Conservation (phyloP, 2,329 filamentous ascomycete genomes). For the Paraphoma chrysanthemicola region DNA sequence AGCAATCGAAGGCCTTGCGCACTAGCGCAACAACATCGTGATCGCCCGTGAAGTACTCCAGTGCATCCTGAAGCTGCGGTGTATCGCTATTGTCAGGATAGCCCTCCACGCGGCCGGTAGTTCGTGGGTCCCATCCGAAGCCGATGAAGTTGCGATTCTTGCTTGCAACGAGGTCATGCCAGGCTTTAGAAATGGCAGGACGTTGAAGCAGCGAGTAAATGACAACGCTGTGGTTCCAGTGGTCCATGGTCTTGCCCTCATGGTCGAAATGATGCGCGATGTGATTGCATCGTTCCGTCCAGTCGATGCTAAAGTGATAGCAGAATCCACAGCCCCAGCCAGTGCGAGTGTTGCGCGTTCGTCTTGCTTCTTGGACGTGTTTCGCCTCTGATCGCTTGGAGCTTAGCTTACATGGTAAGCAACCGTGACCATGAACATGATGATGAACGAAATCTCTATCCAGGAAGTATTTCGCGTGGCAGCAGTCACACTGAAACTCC, state of each 20-base stretch:
- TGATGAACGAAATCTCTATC: slow-evolving; percentile 71
- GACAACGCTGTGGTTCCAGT: slow-evolving; percentile 71
- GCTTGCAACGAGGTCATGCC: slow-evolving; percentile 48
- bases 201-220: slow-evolving; percentile 71
- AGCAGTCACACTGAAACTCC: slow-evolving; percentile 69
- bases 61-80: slow-evolving; percentile 35
- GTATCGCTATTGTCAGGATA: slow-evolving; percentile 29
- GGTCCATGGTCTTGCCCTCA: slow-evolving; percentile 59
- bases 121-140: slow-evolving; percentile 32
- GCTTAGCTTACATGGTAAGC: slow-evolving; percentile 54
- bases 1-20: slow-evolving; percentile 26
- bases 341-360: slow-evolving; percentile 50
- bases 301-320: slow-evolving; percentile 65
- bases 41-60: slow-evolving; percentile 31
- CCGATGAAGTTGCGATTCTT: slow-evolving; percentile 15
- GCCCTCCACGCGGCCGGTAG: slow-evolving; percentile 38
- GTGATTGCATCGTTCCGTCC: slow-evolving; percentile 70
- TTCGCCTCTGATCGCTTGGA: slow-evolving; percentile 59
- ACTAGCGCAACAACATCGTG: slow-evolving; percentile 28
- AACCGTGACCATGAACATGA: slow-evolving; percentile 67
- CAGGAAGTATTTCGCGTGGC: slow-evolving; percentile 69
- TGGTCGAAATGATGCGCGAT: slow-evolving; percentile 69
- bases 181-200: slow-evolving; percentile 61
- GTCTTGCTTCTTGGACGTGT: slow-evolving; percentile 50
- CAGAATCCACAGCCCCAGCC: slow-evolving; percentile 74